A percentile compares a stretch with the other conserved stretches of the same genome.
phyloP scores from a whole-genome alignment of 768 basidiomycete species.

The Amylocystis lapponica region DNA sequence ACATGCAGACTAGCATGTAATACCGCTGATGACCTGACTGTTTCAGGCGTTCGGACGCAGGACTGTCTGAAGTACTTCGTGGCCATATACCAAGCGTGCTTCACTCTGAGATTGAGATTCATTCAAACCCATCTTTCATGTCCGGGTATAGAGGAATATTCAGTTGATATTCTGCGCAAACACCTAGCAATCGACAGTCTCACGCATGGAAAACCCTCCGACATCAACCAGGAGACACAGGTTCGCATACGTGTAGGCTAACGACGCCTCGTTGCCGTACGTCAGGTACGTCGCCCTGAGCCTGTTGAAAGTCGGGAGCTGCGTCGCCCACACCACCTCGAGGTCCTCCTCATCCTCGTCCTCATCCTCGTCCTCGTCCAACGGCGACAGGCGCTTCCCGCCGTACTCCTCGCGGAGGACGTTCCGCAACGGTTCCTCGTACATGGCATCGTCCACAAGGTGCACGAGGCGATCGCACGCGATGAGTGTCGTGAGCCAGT shows the following conservation, averaged over 20 bases:
- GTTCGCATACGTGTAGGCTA: slow-evolving; percentile 8
- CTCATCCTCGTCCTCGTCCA: background rate
- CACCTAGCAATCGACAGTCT: no score
- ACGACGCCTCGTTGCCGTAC: slow-evolving; percentile 11
- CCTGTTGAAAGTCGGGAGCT: no score
- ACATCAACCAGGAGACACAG: slow-evolving; percentile 6
- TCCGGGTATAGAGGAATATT: no score
- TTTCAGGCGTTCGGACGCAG: no score
- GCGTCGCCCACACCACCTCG: background rate
- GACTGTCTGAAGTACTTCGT: no score
- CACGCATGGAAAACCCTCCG: slow-evolving; percentile 1
- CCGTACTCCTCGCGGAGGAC: background rate
- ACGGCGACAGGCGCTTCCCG: background rate
- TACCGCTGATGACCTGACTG: no score
- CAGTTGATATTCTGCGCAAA: no score
- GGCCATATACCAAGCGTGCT: no score
- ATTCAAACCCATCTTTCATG: no score
- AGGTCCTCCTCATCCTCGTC: background rate
- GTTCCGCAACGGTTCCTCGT: background rate
- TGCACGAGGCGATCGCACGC: slow-evolving; percentile 1
- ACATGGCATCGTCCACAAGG: background rate
- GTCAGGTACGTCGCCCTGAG: slow-evolving; percentile 6
- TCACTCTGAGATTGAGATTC: no score
- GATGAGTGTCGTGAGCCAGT: background rate
- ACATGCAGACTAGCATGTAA: no score